These are phyloP conservation scores for Ophiocordyceps camponoti-floridani DNA, from an alignment of 2,329 filamentous ascomycete genomes.

Conservation along the genomic window DNA sequence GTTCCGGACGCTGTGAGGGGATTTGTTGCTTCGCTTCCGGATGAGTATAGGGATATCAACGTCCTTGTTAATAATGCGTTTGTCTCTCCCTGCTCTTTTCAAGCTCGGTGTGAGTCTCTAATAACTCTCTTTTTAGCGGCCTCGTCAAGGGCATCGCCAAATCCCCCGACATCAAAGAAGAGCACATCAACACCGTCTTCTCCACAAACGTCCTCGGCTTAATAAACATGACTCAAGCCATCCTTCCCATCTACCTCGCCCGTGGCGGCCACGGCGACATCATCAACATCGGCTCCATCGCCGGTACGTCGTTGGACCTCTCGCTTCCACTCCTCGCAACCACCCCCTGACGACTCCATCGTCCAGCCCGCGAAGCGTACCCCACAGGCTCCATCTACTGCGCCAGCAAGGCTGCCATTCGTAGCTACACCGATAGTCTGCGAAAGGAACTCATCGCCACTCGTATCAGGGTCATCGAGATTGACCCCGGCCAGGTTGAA, in stretches of 20 bases:
- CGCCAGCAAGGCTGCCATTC: constrained; percentile 77
- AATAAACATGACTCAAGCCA: constrained; percentile 89
- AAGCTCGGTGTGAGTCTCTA: no score
- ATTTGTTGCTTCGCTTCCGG: constrained; percentile 58
- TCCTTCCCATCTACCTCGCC: constrained; percentile 59
- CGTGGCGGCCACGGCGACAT: constrained; percentile 76
- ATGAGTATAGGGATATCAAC: constrained; percentile 71
- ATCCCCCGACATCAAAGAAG: constrained; percentile 64
- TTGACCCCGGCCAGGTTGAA: constrained; percentile 87
- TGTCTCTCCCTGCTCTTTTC: constrained; percentile 13
- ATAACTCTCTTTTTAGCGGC: constrained; percentile 38
- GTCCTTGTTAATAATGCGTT: constrained; percentile 94
- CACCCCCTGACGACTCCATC: background rate
- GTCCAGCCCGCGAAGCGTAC: constrained; percentile 55
- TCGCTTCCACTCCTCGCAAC: background rate
- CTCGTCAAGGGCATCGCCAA: constrained; percentile 77
- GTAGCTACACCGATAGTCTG: constrained; percentile 67
- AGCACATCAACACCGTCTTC: constrained; percentile 79
- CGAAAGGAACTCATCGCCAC: constrained; percentile 69
- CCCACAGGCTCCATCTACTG: constrained; percentile 81
- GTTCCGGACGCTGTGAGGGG: constrained; percentile 52
- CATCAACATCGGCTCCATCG: constrained; percentile 85
- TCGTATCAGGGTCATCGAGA: constrained; percentile 66
- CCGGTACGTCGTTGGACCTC: constrained; percentile 26
- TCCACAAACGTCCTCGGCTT: constrained; percentile 85